These are phyloP conservation scores for Mortierella sp. DNA, from an alignment of 371 early-diverging fungal species.

Conservation along the genomic window DNA sequence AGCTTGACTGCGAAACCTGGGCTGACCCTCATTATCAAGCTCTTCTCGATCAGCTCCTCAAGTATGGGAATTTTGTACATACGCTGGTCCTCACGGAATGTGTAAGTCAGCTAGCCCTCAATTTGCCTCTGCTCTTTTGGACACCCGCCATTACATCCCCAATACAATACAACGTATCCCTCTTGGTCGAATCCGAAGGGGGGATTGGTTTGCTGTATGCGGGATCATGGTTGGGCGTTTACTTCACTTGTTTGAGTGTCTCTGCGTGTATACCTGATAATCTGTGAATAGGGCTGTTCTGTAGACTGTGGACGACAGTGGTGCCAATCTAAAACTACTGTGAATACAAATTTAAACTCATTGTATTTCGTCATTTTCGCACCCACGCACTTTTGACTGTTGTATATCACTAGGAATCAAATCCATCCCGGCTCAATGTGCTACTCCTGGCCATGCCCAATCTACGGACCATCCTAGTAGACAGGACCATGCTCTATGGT, in stretches of 20 bases:
- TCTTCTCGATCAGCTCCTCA: constrained; percentile 19
- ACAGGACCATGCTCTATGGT: constrained; percentile 27
- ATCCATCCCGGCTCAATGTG: constrained; percentile 14
- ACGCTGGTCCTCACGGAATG: constrained; percentile 37
- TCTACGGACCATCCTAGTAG: constrained; percentile 28
- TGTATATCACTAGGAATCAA: constrained; percentile 22
- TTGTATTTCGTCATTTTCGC: neutral
- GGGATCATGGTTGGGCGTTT: too few relatives aligned
- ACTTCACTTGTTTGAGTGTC: too few relatives aligned
- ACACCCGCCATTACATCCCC: neutral
- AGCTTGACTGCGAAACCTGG: constrained; percentile 42
- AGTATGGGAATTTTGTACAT: constrained; percentile 17
- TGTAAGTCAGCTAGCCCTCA: constrained; percentile 30
- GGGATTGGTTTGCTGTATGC: too few relatives aligned
- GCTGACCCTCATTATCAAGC: constrained; percentile 21
- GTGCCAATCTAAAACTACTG: too few relatives aligned
- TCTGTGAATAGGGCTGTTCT: too few relatives aligned
- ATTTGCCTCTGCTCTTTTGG: neutral
- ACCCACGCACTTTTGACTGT: neutral
- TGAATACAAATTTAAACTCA: neutral
- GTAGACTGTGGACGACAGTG: too few relatives aligned
- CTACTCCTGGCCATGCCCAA: constrained; percentile 25
- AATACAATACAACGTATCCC: too few relatives aligned
- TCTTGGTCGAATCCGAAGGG: too few relatives aligned
- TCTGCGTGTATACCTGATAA: too few relatives aligned